phyloP scores from a whole-genome alignment of 2,329 filamentous ascomycete genomes.

The Aureobasidium sp. region DNA sequence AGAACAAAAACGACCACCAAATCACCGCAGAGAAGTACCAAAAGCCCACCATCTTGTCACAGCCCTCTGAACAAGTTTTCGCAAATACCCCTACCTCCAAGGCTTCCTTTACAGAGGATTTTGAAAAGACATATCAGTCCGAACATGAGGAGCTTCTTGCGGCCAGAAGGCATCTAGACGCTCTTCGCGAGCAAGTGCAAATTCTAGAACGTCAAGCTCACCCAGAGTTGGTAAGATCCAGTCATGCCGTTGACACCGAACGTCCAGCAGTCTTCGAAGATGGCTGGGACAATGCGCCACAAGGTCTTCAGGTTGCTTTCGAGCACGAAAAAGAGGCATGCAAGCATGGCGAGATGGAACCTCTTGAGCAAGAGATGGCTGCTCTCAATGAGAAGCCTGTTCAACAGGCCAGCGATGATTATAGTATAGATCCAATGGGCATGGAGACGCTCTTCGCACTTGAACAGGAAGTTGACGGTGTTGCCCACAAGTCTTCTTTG shows the following conservation, averaged over 20 bases:
- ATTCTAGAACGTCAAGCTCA: constrained; percentile 8
- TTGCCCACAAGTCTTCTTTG: constrained; percentile 9
- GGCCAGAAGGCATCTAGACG: constrained; percentile 2
- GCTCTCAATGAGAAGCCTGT: constrained; percentile 6
- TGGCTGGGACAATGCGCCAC: constrained; percentile 1
- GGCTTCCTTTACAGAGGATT: background rate
- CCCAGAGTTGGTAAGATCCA: background rate
- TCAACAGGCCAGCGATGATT: constrained; percentile 12
- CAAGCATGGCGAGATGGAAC: constrained; percentile 2
- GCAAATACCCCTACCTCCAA: background rate
- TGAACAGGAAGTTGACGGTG: constrained; percentile 28
- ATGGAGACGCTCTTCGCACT: constrained; percentile 43
- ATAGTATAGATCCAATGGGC: constrained; percentile 34
- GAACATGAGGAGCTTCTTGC: constrained; percentile 11
- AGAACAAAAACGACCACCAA: background rate
- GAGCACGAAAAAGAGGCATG: constrained; percentile 6
- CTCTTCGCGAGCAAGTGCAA: constrained; percentile 7
- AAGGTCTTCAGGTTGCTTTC: constrained; percentile 12
- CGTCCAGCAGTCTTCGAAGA: constrained; percentile 11
- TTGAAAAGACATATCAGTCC: background rate
- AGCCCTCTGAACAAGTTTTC: background rate
- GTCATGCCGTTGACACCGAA: background rate
- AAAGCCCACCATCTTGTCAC: background rate
- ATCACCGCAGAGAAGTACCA: background rate
- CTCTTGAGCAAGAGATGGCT: constrained; percentile 20